Conservation (phyloP, 1,139 yeast species). For the Blastobotrys apis region DNA sequence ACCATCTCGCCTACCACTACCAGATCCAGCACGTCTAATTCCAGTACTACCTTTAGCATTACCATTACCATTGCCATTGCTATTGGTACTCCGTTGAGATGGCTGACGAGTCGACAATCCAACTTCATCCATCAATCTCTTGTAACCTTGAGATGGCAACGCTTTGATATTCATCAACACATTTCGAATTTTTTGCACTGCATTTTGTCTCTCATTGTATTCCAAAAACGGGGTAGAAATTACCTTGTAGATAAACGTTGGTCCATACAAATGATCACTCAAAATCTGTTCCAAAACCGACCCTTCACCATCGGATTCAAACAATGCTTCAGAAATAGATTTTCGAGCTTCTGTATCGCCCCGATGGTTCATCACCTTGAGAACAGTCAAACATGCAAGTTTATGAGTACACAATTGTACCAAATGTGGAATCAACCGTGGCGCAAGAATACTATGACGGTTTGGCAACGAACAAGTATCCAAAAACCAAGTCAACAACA, state of each 20-base stretch:
- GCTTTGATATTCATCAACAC: conserved; percentile 57
- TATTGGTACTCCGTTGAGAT: conserved; percentile 16
- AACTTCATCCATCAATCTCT: conserved; percentile 87
- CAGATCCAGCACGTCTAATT: not conserved
- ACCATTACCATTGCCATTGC: conserved; percentile 13
- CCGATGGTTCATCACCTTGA: conserved; percentile 68
- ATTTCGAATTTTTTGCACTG: conserved; percentile 56
- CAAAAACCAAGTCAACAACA: conserved; percentile 88
- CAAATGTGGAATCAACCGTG: conserved; percentile 58
- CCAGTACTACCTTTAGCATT: conserved; percentile 3
- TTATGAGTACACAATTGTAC: conserved; percentile 74
- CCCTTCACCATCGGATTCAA: conserved; percentile 34
- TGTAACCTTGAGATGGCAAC: conserved; percentile 64
- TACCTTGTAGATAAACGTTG: conserved; percentile 77
- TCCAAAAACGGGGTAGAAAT: conserved; percentile 38
- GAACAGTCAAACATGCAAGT: conserved; percentile 75
- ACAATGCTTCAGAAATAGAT: conserved; percentile 57
- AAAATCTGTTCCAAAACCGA: conserved; percentile 50
- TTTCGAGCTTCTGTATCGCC: conserved; percentile 61
- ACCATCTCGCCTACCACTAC: not conserved
- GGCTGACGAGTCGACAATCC: conserved; percentile 48
- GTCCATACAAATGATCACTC: conserved; percentile 65
- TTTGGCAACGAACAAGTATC: conserved; percentile 74
- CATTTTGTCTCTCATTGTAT: conserved; percentile 50
- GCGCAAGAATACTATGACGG: conserved; percentile 52